A percentile compares a stretch with the other conserved stretches of the same genome.
Conservation (phyloP, 2,329 filamentous ascomycete genomes). For the Colletotrichum gloeosporioides region DNA sequence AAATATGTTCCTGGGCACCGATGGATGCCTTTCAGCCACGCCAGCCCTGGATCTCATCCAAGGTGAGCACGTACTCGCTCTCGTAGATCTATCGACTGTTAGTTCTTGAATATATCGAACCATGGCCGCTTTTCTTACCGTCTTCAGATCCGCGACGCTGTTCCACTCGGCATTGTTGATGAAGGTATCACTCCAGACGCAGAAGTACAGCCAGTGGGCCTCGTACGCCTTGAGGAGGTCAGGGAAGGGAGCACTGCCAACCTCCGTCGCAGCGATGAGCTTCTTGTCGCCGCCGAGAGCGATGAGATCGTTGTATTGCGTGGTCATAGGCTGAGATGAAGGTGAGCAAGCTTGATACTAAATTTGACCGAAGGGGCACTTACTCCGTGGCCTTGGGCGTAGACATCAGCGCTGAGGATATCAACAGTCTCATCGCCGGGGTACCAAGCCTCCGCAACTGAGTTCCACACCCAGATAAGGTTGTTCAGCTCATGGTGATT, state of each 20-base stretch:
- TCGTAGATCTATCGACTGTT: slow-evolving; percentile 30
- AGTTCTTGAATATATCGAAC: background rate
- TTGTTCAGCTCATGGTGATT: slow-evolving; percentile 50
- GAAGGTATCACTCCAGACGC: slow-evolving; percentile 49
- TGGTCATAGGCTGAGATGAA: slow-evolving; percentile 39
- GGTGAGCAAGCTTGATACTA: too few relatives aligned
- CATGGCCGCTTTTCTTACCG: slow-evolving; percentile 22
- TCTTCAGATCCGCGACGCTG: slow-evolving; percentile 41
- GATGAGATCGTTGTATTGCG: slow-evolving; percentile 48
- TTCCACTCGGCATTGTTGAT: slow-evolving; percentile 48
- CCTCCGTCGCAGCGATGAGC: slow-evolving; percentile 51
- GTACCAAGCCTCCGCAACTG: slow-evolving; percentile 49
- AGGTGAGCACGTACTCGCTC: slow-evolving; percentile 35
- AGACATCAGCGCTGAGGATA: slow-evolving; percentile 51
- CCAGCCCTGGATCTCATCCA: slow-evolving; percentile 41
- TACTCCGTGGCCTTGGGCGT: slow-evolving; percentile 48
- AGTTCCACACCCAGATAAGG: slow-evolving; percentile 58
- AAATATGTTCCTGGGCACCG: background rate
- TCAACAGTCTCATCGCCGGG: slow-evolving; percentile 51
- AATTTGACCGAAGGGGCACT: slow-evolving; percentile 14
- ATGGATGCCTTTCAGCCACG: background rate
- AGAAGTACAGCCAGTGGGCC: slow-evolving; percentile 54
- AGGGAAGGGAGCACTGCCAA: slow-evolving; percentile 51
- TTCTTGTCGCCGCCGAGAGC: slow-evolving; percentile 49
- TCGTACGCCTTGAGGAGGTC: slow-evolving; percentile 45